phyloP scores from a whole-genome alignment of 2,329 filamentous ascomycete species.

The Plectosphaerella sp. region DNA sequence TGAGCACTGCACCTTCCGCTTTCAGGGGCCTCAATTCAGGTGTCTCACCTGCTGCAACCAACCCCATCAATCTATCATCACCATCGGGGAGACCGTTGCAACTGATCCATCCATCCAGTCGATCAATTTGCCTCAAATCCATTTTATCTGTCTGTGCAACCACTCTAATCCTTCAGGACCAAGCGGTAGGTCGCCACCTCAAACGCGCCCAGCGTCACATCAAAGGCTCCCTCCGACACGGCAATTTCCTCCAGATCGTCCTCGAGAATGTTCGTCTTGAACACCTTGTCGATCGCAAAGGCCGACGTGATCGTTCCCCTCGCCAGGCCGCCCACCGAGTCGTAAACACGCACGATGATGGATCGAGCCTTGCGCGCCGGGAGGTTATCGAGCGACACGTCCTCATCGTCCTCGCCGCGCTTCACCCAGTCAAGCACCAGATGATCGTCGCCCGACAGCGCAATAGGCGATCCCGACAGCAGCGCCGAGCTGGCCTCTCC shows the following conservation, averaged over 20 bases:
- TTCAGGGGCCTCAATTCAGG: too few species aligned
- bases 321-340: slow-evolving; percentile 57
- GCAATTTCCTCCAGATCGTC: slow-evolving; percentile 52
- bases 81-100: too few species aligned
- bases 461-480: slow-evolving; percentile 31
- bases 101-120: too few species aligned
- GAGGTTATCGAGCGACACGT: slow-evolving; percentile 7
- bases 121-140: too few species aligned
- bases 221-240: slow-evolving; percentile 24
- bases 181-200: slow-evolving; percentile 56
- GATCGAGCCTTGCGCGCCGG: slow-evolving; percentile 24
- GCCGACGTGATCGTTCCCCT: slow-evolving; percentile 48
- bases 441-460: slow-evolving; percentile 40
- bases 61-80: too few species aligned
- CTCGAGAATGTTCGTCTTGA: slow-evolving; percentile 61
- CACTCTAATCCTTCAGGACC: slow-evolving; percentile 14
- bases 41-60: too few species aligned
- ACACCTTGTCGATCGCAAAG: slow-evolving; percentile 48
- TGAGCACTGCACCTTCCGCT: too few species aligned
- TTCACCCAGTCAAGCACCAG: slow-evolving; percentile 61
- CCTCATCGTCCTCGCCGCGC: slow-evolving; percentile 52
- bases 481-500: neutral
- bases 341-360: slow-evolving; percentile 59
- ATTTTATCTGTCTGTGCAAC: too few species aligned
- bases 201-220: slow-evolving; percentile 50